Conservation (phyloP, 2,329 filamentous ascomycete genomes). For the Ascocoryne sarcoides region DNA sequence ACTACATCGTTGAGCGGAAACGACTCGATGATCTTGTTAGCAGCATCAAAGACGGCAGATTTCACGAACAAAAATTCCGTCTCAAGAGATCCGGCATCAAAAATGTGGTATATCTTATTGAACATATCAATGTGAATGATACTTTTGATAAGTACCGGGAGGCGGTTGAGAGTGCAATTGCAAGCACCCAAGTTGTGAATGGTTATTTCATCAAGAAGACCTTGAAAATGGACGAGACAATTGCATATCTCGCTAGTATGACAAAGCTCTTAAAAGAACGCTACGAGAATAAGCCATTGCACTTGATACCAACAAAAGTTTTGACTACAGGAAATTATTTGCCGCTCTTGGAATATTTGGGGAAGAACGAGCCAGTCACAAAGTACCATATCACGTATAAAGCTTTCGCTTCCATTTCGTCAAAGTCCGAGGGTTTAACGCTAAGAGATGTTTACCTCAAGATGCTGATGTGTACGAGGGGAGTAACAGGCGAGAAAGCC, state of each 20-base stretch:
- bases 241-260: constrained; percentile 65
- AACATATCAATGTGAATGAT: constrained; percentile 58
- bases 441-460: constrained; percentile 69
- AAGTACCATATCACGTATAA: constrained; percentile 59
- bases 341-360: constrained; percentile 50
- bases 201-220: constrained; percentile 74
- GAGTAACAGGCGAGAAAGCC: constrained; percentile 69
- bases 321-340: constrained; percentile 59
- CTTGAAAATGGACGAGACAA: constrained; percentile 66
- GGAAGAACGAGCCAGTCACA: constrained; percentile 38
- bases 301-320: constrained; percentile 57
- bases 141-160: constrained; percentile 51
- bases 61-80: constrained; percentile 78
- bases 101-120: constrained; percentile 71
- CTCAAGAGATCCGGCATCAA: constrained; percentile 63
- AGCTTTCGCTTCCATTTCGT: constrained; percentile 62
- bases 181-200: constrained; percentile 68
- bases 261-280: constrained; percentile 57
- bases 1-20: constrained; percentile 77
- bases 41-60: constrained; percentile 75
- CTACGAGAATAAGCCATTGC: constrained; percentile 50
- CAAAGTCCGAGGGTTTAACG: constrained; percentile 67
- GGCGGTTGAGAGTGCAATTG: constrained; percentile 62
- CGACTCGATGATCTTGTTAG: constrained; percentile 70
- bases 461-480: constrained; percentile 76